Base-by-base conservation (phyloP, 2,329 filamentous ascomycete genomes). In the Blastomyces parvus region DNA sequence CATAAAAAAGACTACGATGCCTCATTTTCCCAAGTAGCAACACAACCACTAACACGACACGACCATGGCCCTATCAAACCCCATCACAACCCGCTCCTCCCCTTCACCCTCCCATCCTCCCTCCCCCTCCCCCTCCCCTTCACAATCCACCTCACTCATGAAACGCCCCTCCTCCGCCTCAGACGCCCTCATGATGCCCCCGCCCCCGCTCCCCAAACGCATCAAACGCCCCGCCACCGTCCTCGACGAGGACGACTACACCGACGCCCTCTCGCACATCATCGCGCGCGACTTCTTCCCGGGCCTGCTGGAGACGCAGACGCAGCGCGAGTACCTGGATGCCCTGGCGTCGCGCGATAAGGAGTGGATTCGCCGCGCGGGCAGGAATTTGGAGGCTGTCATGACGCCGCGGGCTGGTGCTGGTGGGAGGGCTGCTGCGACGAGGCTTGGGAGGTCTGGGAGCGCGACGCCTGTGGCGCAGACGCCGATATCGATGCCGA, bases 251-350 rank as follows among this genome's bases (percentile, higher is more conserved):
- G 93, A 99, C 69, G 86, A 88, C 61, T 99, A 99, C 76, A 94
- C 91, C 1, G 86, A 91, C 64, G 89, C 90, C 0, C 82, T 99
- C 36, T 96, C 92, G 0, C 88, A 94, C 69, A 97, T 99, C 72
- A 96, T 99, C 66, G 90, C 91, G 11, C 87, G 94, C 67, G 94
- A 99, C 80, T 99, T 96, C 80, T 99, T 97, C 71, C 94, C 94
- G 0, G 94, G 93, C 0, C 82, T 99, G 0, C 79, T 92, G 4
- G 91, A 97, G 74, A 87, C 87, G 17, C 87, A 96, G 70, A 88
- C 88, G 0, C 91, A 97, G 74, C 87, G 91, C 73, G 94, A 99
- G 70, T 97, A 97, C 69, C 81, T 99, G 38, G 88, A 95, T 71
- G 94, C 94, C 0, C 78, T 97, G 9, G 91, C 96, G 9, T 96